Evolutionary conservation across 192 early-diverging fungal species (phyloP).

Genomic region (Podila epicladia): DNA sequence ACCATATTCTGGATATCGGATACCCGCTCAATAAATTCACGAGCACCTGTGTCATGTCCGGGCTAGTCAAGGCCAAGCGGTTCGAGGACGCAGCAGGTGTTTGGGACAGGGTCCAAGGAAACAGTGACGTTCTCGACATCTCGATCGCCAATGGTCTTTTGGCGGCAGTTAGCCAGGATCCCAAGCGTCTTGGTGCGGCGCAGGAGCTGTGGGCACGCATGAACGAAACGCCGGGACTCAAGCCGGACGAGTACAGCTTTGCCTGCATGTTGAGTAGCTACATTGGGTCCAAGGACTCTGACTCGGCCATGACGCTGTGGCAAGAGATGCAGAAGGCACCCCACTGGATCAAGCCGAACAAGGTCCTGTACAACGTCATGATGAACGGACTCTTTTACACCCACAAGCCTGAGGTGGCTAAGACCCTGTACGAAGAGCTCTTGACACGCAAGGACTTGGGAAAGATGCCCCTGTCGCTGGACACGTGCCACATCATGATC

Average conservation of each 20-base stretch:
- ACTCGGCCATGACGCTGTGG: conserved; percentile 22
- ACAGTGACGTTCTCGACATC: not conserved
- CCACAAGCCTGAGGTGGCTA: conserved; percentile 18
- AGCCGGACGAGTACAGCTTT: conserved; percentile 33
- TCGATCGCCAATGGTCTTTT: conserved; percentile 23
- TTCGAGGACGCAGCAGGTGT: conserved; percentile 14
- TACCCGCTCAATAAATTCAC: conserved; percentile 15
- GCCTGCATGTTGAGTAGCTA: conserved; percentile 31
- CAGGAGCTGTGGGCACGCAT: conserved; percentile 17
- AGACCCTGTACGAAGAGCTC: conserved; percentile 14
- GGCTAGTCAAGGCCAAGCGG: conserved; percentile 14
- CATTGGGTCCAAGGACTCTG: conserved; percentile 17
- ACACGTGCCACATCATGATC: conserved; percentile 40
- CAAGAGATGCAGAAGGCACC: conserved; percentile 19
- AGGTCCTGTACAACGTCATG: conserved; percentile 13
- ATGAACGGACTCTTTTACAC: conserved; percentile 31
- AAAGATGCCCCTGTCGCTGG: not conserved
- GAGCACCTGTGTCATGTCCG: conserved; percentile 21
- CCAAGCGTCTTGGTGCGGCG: conserved; percentile 8
- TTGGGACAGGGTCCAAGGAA: conserved; percentile 3
- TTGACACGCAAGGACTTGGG: not conserved
- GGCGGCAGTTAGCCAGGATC: conserved; percentile 19
- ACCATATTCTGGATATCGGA: conserved; percentile 39
- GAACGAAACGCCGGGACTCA: not conserved
- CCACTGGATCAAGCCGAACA: conserved; percentile 14